Conservation (phyloP, 768 basidiomycete species). For the Rhodotorula graminis region DNA sequence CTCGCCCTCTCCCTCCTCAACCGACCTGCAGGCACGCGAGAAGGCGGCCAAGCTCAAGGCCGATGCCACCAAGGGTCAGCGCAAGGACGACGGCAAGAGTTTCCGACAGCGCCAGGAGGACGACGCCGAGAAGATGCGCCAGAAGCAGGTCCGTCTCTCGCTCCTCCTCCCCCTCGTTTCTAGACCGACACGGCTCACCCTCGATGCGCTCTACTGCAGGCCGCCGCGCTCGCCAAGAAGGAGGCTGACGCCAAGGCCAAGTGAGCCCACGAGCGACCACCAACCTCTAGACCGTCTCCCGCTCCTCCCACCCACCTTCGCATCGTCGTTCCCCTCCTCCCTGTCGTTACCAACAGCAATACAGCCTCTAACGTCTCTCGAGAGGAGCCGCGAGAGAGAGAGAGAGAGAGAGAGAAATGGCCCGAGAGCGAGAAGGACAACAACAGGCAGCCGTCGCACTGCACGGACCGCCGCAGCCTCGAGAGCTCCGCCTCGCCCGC, state of each 20-base stretch:
- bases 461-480: too few relatives aligned
- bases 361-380: not conserved
- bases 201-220: not conserved
- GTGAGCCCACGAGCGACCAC: too few relatives aligned
- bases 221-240: constrained; percentile 18
- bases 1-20: not conserved
- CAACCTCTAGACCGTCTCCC: not conserved
- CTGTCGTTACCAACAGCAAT: not conserved
- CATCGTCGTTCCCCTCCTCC: not conserved
- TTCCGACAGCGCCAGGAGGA: constrained; percentile 6
- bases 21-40: not conserved
- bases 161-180: not conserved
- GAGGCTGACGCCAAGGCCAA: constrained; percentile 9
- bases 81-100: constrained; percentile 3
- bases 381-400: too few relatives aligned
- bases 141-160: not conserved
- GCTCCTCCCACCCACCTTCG: too few relatives aligned
- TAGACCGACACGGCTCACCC: not conserved
- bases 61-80: constrained; percentile 2
- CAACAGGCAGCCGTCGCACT: too few relatives aligned
- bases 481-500: too few relatives aligned
- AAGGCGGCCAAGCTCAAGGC: constrained; percentile 25
- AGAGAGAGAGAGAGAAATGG: too few relatives aligned
- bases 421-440: too few relatives aligned
- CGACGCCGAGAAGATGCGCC: constrained; percentile 29